Base-by-base conservation (phyloP, 257 asterid species). In the Linaria vulgaris region DNA sequence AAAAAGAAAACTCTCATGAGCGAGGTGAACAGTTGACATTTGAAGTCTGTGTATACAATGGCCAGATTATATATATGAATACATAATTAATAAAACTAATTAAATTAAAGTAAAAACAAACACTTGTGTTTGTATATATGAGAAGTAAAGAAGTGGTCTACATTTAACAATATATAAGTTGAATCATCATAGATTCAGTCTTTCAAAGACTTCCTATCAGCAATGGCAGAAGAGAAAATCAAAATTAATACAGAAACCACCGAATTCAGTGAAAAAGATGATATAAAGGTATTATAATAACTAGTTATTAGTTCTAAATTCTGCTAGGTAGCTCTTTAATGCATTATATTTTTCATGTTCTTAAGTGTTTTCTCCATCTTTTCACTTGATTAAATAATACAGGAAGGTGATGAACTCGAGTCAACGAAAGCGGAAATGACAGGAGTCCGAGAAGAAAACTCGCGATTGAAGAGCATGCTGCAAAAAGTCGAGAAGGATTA, bases 381-480 rank as follows among this genome's bases (percentile, higher is more conserved):
- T 46, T 16, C 1, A 4, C 15, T 23, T 45, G n/a, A 56, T 41
- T 65, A n/a, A n/a, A n/a, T n/a, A 68, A 23, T 61, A 41, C 4
- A 56, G 74, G 72, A 90, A 96, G 87, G 71, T 53, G 90, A 77
- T 48, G 87, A 80, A 70, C 56, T 75, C 12, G 80, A 80, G 72
- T 72, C 79, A 9, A 70, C 81, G 2, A 74, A 63, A 74, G 74
- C 68, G 7, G 85, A 88, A 52, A 78, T 85, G 80, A 69, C 14
- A 0, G 83, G 72, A 65, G 79, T 88, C 2, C 84, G 77, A 61
- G 91, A 83, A 67, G 97, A 90, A 46, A 91, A 90, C 45, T n/a
- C 64, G 67, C 85, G 88, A 54, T 59, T 90, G 45, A 90, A 79
- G 68, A 77, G 41, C 53, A 67, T 82, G 10, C 69, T 88, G 21